Conservation (phyloP, 2,329 filamentous ascomycete species). For the Aspergillus proliferans region DNA sequence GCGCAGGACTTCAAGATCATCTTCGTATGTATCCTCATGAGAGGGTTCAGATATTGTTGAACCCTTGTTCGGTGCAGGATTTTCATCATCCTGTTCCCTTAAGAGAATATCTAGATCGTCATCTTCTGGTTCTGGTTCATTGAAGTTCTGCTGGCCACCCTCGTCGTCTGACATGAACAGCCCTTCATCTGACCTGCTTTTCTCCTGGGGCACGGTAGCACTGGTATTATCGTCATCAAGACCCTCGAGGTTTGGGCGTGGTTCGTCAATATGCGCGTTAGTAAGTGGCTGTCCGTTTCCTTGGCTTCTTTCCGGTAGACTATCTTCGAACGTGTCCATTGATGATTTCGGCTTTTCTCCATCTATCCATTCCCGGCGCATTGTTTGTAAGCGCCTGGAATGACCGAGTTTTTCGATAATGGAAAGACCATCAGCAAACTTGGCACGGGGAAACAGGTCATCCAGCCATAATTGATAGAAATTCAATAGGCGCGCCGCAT, state of each 20-base stretch:
- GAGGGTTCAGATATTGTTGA: background rate
- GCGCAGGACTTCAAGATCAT: slow-evolving; percentile 63
- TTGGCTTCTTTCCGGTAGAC: slow-evolving; percentile 1
- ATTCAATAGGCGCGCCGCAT: slow-evolving; percentile 72
- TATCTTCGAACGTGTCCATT: slow-evolving; percentile 3
- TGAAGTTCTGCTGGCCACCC: slow-evolving; percentile 5
- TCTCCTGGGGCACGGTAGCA: background rate
- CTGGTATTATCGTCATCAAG: background rate
- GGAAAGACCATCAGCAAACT: slow-evolving; percentile 78
- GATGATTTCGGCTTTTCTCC: slow-evolving; percentile 46
- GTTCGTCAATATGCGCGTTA: too few relatives aligned
- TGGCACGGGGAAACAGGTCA: slow-evolving; percentile 88
- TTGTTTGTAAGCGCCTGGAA: slow-evolving; percentile 67
- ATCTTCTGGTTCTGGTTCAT: slow-evolving; percentile 30
- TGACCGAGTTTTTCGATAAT: slow-evolving; percentile 95
- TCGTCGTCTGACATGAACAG: slow-evolving; percentile 26
- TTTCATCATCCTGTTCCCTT: slow-evolving; percentile 38
- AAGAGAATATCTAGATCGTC: slow-evolving; percentile 51
- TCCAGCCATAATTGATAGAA: slow-evolving; percentile 97
- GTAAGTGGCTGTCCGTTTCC: slow-evolving; percentile 3
- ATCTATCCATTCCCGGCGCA: slow-evolving; percentile 77
- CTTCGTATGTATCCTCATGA: slow-evolving; percentile 44
- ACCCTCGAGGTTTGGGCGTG: background rate
- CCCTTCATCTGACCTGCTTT: slow-evolving; percentile 9
- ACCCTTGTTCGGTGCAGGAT: background rate